Base-by-base conservation (phyloP, 306 rosid genomes). In the Ziziphus jujuba region DNA sequence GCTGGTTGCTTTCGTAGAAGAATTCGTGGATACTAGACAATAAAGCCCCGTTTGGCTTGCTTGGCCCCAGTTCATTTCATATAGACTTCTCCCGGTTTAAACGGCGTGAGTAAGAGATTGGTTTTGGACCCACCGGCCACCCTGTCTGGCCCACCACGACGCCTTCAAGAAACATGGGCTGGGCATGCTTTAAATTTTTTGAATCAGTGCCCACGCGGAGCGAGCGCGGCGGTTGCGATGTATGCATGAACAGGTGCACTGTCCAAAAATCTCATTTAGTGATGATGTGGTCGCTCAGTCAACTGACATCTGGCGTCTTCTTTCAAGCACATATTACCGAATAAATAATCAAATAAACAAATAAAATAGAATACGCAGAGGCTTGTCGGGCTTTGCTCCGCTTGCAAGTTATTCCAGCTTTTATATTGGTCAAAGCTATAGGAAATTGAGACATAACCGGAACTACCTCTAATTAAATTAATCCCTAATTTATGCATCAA, bases 181-280 rank as follows among this genome's bases (percentile, higher is more conserved):
- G 25, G 59, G 22, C 59, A 51, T 44, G 57, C 14, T 48, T 10
- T 45, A 8, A 60, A 23, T 63, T 48, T 63, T 14, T 16, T 23
- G 10, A 10, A 12, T 15, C 47, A 5, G 7, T 59, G 45, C 59
- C 33, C 33, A 65, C 70, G 70, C 50, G 70, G 70, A 59, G 43
- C 24, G 6, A 48, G 4, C 57, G 8, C 7, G 17, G 49, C 44
- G 19, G 38, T 47, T 48, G 69, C 44, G 22, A 25, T 63, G 14
- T 45, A 9, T 45, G n/a, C n/a, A 5, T 9, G 34, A 40, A 62
- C 2, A 0, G 35, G 13, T 16, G 33, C 54, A 63, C 20, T 8
- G 55, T 63, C 20, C 51, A 2, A 44, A 22, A 19, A 34, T 38
- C 56, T 2, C 45, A 40, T 0, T 36, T 10, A 40, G 10, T 8